These are phyloP conservation scores for Athelia sp. DNA, from an alignment of 1,284 basidiomycete species.

Conservation along the genomic window DNA sequence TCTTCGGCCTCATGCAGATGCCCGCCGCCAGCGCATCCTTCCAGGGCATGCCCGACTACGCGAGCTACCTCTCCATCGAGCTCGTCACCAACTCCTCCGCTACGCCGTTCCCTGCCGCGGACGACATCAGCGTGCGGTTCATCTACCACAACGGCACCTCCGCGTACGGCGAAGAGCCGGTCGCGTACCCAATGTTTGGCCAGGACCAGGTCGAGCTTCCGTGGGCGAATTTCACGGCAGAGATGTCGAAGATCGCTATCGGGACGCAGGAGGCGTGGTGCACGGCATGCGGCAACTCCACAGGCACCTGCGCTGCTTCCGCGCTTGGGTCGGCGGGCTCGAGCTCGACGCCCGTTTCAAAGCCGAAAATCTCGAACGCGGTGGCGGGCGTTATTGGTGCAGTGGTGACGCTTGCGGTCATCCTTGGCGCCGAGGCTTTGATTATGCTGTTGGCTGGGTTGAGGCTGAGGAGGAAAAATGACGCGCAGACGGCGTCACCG, in stretches of 20 bases:
- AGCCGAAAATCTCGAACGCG: background rate
- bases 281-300: background rate
- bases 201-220: background rate
- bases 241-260: background rate
- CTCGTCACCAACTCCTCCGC: background rate
- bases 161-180: background rate
- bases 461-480: background rate
- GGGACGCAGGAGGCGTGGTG: background rate
- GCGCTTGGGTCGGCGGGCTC: background rate
- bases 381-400: background rate
- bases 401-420: background rate
- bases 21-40: background rate
- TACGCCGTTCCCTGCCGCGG: background rate
- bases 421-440: background rate
- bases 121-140: background rate
- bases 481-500: background rate
- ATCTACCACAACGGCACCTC: background rate
- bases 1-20: background rate
- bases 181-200: background rate
- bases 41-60: background rate
- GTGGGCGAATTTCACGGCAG: background rate
- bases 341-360: background rate
- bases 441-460: background rate
- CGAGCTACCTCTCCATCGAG: background rate
- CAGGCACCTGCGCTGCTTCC: background rate